Percentiles rank a stretch among this genome's conserved stretches.
These are phyloP conservation scores for Amauroascus verrucosus DNA, from an alignment of 2,329 filamentous ascomycete genomes.

Conservation along the genomic window DNA sequence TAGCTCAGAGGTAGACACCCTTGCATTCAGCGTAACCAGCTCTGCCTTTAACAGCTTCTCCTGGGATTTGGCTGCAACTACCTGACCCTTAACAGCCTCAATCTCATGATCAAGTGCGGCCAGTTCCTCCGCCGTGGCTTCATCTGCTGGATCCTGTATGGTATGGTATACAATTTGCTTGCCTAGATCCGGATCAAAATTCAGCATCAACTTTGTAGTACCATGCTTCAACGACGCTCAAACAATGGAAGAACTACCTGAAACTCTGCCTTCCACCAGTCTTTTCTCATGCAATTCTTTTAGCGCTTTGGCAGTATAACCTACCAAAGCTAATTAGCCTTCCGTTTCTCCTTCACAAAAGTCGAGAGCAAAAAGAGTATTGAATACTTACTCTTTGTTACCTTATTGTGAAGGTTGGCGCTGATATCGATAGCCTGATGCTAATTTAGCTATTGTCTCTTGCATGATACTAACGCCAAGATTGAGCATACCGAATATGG, in stretches of 20 bases:
- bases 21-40: conserved; percentile 38
- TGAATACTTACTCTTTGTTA: conserved; percentile 42
- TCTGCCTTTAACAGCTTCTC: conserved; percentile 43
- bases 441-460: neutral
- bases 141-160: conserved; percentile 42
- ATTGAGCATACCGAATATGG: conserved; percentile 42
- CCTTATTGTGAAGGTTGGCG: conserved; percentile 51
- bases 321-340: conserved; percentile 23
- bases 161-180: conserved; percentile 55
- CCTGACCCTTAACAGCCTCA: conserved; percentile 36
- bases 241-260: conserved; percentile 31
- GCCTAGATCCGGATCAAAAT: conserved; percentile 30
- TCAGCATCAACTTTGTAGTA: neutral
- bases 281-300: conserved; percentile 53
- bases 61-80: conserved; percentile 36
- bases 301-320: conserved; percentile 49
- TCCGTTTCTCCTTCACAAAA: neutral
- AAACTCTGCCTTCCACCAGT: conserved; percentile 47
- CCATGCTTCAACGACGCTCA: neutral
- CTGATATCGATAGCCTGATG: conserved; percentile 47
- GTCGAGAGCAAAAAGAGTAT: neutral
- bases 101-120: conserved; percentile 42
- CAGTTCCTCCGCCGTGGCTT: conserved; percentile 40
- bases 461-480: neutral
- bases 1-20: conserved; percentile 44